Evolutionary conservation across 2,329 filamentous ascomycete genomes (phyloP), one percentile per base, ranked within the genome.

Genomic region (Ceratocystis cacaofunesta): DNA sequence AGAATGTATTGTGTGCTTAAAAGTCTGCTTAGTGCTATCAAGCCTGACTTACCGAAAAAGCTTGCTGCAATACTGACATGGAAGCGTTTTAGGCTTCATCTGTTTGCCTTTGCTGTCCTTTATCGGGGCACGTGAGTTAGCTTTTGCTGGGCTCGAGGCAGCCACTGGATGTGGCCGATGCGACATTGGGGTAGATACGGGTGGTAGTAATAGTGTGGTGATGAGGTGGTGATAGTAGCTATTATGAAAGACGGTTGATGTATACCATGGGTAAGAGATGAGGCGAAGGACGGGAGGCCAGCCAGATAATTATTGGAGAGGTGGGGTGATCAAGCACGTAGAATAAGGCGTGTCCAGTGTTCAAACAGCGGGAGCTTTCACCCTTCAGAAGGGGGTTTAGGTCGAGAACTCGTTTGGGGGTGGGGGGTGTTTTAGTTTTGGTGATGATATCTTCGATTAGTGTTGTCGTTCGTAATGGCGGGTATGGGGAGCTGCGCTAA

Each of bases 1-100:
- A 57, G 44, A 72, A 72, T 66, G 36, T 43, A 25, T 25, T 28
- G 8, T 1, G 15, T 25, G 48, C 22, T 28, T 52, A 3, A 5
- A 22, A 58, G 41, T 28, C 28, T n/a, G 55, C 19, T 44, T 2
- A 10, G 25, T 63, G 62, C 64, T 67, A 62, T 50, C 61, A 68
- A 66, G 68, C n/a, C 17, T 19, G 66, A 67, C 80, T 75, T 73
- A 84, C 82, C 82, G 80, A 73, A 85, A 85, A 68, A 79, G 78
- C 71, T 85, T 85, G 74, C 78, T 82, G 73, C 83, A 85, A 71
- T 83, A 85, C 71, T 82, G 82, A 77, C 83, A 85, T 66, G 82
- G 82, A 68, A 85, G 73, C 62, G 80, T 82, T 74, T 85, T 84
- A 69, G 82, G 82, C 70, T 85, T 84, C 72, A 82, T 79, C 70